A percentile compares a stretch with the other conserved stretches of the same genome.
phyloP scores from a whole-genome alignment of 495 filamentous ascomycete genomes.

The Apiosordaria backusii region DNA sequence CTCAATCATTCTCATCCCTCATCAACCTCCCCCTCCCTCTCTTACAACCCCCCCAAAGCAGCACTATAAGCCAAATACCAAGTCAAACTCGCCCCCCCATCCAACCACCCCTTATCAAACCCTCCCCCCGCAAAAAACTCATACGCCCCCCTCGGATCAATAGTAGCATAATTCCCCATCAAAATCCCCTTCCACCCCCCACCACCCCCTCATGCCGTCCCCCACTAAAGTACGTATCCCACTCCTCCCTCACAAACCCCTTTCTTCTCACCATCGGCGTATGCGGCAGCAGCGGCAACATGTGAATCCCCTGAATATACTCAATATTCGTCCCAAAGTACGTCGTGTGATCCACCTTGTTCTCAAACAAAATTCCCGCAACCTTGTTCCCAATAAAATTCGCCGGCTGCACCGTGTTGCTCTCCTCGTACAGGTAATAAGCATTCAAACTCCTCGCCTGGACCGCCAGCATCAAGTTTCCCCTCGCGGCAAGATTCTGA shows the following conservation, averaged over 20 bases:
- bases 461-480: slow-evolving; percentile 79
- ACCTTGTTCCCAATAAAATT: slow-evolving; percentile 82
- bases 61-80: slow-evolving; percentile 88
- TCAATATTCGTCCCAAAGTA: slow-evolving; percentile 82
- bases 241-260: slow-evolving; percentile 80
- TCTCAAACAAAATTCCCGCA: slow-evolving; percentile 92
- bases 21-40: neutral
- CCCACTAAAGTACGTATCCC: slow-evolving; percentile 69
- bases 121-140: slow-evolving; percentile 64
- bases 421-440: slow-evolving; percentile 73
- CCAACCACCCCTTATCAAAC: slow-evolving; percentile 72
- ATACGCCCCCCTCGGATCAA: slow-evolving; percentile 68
- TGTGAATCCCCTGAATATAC: slow-evolving; percentile 93
- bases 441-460: slow-evolving; percentile 63
- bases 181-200: slow-evolving; percentile 87
- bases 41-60: slow-evolving; percentile 11
- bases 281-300: slow-evolving; percentile 80
- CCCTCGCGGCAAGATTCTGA: slow-evolving; percentile 63
- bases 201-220: slow-evolving; percentile 55
- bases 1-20: neutral
- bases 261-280: slow-evolving; percentile 61
- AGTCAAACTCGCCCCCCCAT: slow-evolving; percentile 79
- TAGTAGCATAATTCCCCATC: slow-evolving; percentile 74
- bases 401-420: slow-evolving; percentile 72
- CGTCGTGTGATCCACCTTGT: slow-evolving; percentile 92